Evolutionary conservation across 2,329 filamentous ascomycete species (phyloP), one percentile per base, ranked within the genome.

Genomic region (Xylariales sp.): DNA sequence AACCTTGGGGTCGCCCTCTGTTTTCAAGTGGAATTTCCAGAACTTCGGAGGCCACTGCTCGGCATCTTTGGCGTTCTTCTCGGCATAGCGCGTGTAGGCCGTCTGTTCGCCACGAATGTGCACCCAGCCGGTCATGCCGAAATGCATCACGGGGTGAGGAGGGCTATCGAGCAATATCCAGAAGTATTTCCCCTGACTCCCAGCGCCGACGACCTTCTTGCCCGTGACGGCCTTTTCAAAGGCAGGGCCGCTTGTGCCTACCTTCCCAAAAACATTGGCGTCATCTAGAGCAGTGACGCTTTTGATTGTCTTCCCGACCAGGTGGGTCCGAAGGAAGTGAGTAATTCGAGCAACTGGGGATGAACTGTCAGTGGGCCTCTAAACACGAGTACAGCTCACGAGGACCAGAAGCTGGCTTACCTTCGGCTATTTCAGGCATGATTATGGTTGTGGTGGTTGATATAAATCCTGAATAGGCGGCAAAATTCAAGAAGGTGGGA

Each of bases 121-220:
- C 36, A 97, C 73, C 93, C 93, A 97, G 6, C 93, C 76, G 29
- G 77, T 78, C 77, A 81, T 84, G 29, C 88, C 88, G 51, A 94
- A 82, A 60, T 95, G 89, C 80, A 95, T 88, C 20, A 97, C 78
- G 0, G 86, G 78, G 62, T 97, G 93, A 1, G 91, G 90, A 10
- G 88, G 76, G 8, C 76, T 85, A 25, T 88, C 81, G 16, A 97
- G 70, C 72, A 67, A 64, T 23, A 69, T 77, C 81, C 93, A 98
- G 60, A 98, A 97, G 57, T 97, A 97, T 74, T 97, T 98, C 8
- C 93, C 93, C 59, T 96, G 93, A 42, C 85, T 88, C 4, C 85
- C 86, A 4, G 85, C 86, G 38, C 69, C 72, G 7, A 78, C 42
- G 4, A 81, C 79, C 54, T 80, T 88, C 54, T 85, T 91, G 5